Evolutionary conservation across 306 rosid species (phyloP), one percentile per base, ranked within the genome.

Genomic region (Acacia acuminata): DNA sequence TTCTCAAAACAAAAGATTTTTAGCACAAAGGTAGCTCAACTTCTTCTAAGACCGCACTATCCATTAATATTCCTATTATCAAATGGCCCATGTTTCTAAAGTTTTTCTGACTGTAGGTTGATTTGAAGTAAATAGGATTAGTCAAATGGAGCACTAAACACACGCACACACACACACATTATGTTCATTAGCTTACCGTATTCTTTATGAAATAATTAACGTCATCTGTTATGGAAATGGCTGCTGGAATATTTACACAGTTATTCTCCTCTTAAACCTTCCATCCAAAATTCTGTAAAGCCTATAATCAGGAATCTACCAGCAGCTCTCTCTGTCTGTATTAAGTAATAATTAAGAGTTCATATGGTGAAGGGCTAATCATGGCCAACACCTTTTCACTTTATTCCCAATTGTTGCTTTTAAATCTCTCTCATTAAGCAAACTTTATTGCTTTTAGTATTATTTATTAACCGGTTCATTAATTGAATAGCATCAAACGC

Each of bases 371-470:
- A 82, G 87, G 78, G 22, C 72, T 50, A 71, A 11, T 69, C n/a
- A 81, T 80, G 75, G 71, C 79, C 45, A 77, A 60, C 71, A 47
- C 70, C 79, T 79, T 77, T 73, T 43, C 45, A 50, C 88, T 85
- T 85, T 88, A 88, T 82, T 88, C 90, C 80, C 9, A 32, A 72
- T 53, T 51, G 24, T 8, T 74, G 63, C 71, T 86, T 83, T 83
- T 56, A 32, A 22, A 34, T 71, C 32, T 71, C 68, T 22, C 48
- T 20, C 34, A 45, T 79, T 82, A 69, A 81, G 77, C 70, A 82
- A 75, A 11, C 65, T 51, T 53, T 75, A 10, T 58, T 58, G 10
- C 22, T 14, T 3, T 14, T 58, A 8, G 32, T 58, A 56, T 56
- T 56, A 51, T 38, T 34, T 3, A 16, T 2, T 19, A 42, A 13